Base-by-base conservation (phyloP, 2,329 filamentous ascomycete species). In the Zalaria sp. region DNA sequence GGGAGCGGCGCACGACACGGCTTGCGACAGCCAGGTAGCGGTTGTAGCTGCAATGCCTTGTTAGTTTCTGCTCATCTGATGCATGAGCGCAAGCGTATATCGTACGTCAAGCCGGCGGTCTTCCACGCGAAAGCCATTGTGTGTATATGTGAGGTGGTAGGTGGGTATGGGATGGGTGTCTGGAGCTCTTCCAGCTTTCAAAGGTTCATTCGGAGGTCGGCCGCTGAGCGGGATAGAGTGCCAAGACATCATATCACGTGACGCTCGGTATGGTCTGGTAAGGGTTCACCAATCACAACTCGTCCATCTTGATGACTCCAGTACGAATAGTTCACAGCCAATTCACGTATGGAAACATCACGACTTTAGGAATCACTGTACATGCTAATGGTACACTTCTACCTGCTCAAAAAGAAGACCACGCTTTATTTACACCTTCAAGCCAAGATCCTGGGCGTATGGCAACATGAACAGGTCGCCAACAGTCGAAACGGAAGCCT, bases 41-140 rank as follows among this genome's bases (percentile, higher is more conserved):
- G 82, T 98, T 98, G 85, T 98, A 98, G 72, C 91, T 98, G 65
- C 29, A 32, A n/a, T 3, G n/a, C 7, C 29, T 32, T 7, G 29
- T 32, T 7, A 32, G 29, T 27, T 38, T 34, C 11, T n/a, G 9
- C 29, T 38, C 8, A 5, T 29, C 35, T 25, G 35, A 11, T 10
- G 11, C 18, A 7, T 28, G 28, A 11, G 28, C 25, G 25, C 38
- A 26, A 25, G 7, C 38, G 26, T 41, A 28, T 46, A 39, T 75
- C 85, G 67, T 83, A 94, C 88, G 81, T 93, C 64, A 96, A 75
- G 69, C 91, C 91, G 66, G 91, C 85, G 63, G 88, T 79, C 83
- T 95, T 96, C 91, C 89, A 98, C 64, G 88, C 85, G 73, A 88
- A 89, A 71, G 83, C 75, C 91, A 96, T 98, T 72, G 77, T 85